These are phyloP conservation scores for Hypoxylon sp. DNA, from an alignment of 2,329 filamentous ascomycete genomes.

Conservation along the genomic window DNA sequence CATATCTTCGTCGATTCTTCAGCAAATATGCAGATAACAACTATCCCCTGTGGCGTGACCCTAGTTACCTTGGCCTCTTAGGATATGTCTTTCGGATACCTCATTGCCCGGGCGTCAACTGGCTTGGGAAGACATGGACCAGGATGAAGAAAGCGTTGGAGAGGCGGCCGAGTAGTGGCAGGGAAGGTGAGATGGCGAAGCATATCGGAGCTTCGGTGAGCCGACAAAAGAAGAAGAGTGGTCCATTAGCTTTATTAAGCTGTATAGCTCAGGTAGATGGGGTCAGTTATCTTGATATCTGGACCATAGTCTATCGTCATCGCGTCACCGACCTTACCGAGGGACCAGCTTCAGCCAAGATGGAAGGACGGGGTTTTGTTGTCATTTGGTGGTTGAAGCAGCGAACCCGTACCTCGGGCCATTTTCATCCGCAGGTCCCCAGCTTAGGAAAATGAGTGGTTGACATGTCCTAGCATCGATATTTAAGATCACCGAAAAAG, in stretches of 20 bases:
- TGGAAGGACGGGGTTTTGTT: slow-evolving; percentile 30
- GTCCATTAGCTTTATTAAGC: slow-evolving; percentile 31
- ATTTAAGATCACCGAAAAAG: slow-evolving; percentile 21
- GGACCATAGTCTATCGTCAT: slow-evolving; percentile 25
- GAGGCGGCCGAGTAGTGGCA: slow-evolving; percentile 32
- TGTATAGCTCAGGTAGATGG: slow-evolving; percentile 28
- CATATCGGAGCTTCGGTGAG: slow-evolving; percentile 18
- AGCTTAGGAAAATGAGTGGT: slow-evolving; percentile 34
- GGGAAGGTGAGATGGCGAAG: slow-evolving; percentile 24
- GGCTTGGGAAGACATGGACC: slow-evolving; percentile 33
- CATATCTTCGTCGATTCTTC: slow-evolving; percentile 40
- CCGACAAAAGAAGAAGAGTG: slow-evolving; percentile 23
- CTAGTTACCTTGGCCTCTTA: slow-evolving; percentile 41
- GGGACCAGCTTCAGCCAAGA: slow-evolving; percentile 27
- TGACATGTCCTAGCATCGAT: slow-evolving; percentile 32
- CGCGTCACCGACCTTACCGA: slow-evolving; percentile 2
- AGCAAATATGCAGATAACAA: slow-evolving; percentile 37
- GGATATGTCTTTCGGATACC: slow-evolving; percentile 42
- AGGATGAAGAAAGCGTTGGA: slow-evolving; percentile 40
- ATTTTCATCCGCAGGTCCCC: slow-evolving; percentile 35
- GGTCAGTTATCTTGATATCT: slow-evolving; percentile 26
- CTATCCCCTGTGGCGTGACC: slow-evolving; percentile 39
- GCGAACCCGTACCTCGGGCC: slow-evolving; percentile 26
- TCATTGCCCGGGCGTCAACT: slow-evolving; percentile 34
- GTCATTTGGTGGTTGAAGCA: slow-evolving; percentile 34